Base-by-base conservation (phyloP, 148 eudicot genomes). In the Rhododendron henanense region DNA sequence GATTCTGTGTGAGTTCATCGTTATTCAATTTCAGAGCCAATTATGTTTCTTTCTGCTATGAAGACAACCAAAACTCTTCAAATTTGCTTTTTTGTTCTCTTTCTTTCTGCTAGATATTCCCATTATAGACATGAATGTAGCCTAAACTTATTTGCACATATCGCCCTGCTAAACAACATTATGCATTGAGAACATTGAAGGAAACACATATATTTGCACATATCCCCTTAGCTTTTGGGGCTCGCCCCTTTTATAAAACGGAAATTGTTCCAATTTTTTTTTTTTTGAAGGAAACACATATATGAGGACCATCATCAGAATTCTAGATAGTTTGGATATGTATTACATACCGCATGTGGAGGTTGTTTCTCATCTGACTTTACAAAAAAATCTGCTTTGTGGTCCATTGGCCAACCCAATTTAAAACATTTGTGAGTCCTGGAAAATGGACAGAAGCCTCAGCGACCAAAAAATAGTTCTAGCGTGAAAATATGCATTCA, bases 391-490 rank as follows among this genome's bases (percentile, higher is more conserved):
- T 95, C 96, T 67, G 98, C 92, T 73, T 90, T 90, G n/a, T 10
- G 87, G 76, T 95, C 93, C 98, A 95, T 93, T 57, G 99, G 99
- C 98, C 99, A 97, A 76, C 94, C 92, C 87, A 95, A 78, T 88
- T 93, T 93, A 83, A 95, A 93, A 90, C 98, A 95, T 87, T 93
- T 95, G 65, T 85, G 57, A 87, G 98, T 93, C 99, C 99, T 97
- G 89, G 78, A 82, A 85, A 78, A 76, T 31, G 18, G 53, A 67
- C 23, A 82, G 48, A 82, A 77, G 83, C 53, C 79, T 78, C 69
- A 82, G 83, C 48, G 48, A 47, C 39, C 50, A 50, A 53, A 10
- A 63, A 57, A 69, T 50, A 67, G 50, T 35, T 53, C 15, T 55
- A 76, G 6, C 3, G 6, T 25, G 4, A 35, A 79, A 51, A 25